Percentiles rank a stretch among this genome's conserved stretches.
Evolutionary conservation across 768 basidiomycete genomes (phyloP).

Genomic region (Hericium rajendrae): DNA sequence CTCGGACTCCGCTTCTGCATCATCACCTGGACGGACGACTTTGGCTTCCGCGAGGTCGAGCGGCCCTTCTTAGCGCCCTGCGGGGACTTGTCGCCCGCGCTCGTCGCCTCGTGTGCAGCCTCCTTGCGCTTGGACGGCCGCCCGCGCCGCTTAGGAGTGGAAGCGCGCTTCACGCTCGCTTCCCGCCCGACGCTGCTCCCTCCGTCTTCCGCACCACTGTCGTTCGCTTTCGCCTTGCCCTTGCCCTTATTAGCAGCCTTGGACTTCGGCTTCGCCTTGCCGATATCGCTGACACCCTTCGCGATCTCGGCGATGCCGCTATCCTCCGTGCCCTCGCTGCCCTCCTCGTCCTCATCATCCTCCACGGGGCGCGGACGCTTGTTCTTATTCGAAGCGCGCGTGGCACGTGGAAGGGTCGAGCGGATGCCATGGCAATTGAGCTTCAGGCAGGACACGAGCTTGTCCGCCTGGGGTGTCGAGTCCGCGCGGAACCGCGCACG

Average conservation of each 20-base stretch:
- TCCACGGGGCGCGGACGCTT: conserved; percentile 23
- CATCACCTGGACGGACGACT: neutral
- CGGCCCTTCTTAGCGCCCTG: neutral
- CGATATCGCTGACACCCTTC: conserved; percentile 9
- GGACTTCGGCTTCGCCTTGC: conserved; percentile 8
- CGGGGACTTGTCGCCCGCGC: neutral
- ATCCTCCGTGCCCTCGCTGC: conserved; percentile 20
- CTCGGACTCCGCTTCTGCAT: neutral
- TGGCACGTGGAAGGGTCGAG: conserved; percentile 15
- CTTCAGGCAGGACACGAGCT: conserved; percentile 48
- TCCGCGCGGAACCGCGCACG: conserved; percentile 76
- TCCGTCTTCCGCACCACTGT: conserved; percentile 5
- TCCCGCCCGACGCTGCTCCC: neutral
- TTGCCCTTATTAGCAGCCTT: conserved; percentile 3
- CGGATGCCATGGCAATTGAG: conserved; percentile 43
- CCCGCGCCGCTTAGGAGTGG: neutral
- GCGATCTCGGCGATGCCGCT: conserved; percentile 25
- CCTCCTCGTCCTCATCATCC: conserved; percentile 18
- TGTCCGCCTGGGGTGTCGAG: conserved; percentile 58
- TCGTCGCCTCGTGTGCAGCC: neutral
- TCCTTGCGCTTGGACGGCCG: neutral
- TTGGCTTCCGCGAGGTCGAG: neutral
- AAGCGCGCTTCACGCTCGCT: neutral
- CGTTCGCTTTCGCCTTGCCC: conserved; percentile 12
- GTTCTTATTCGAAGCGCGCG: conserved; percentile 16